phyloP scores from a whole-genome alignment of 78 protist genomes.

The Emiliania huxleyi region DNA sequence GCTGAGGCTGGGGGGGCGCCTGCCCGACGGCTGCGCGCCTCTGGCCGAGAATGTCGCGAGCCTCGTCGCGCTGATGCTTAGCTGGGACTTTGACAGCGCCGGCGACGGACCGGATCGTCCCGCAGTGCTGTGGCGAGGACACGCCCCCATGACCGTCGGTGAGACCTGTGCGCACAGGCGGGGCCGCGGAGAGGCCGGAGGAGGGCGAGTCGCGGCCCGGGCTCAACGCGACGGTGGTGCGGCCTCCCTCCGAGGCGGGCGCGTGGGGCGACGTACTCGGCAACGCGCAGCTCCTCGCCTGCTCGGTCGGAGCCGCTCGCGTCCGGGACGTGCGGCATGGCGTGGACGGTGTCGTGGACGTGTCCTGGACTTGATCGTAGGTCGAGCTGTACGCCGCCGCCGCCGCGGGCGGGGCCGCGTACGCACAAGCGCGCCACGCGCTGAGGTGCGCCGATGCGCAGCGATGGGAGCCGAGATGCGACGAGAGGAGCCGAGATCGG shows the following conservation, averaged over 20 bases:
- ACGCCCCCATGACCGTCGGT: too few species aligned
- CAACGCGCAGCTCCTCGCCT: background rate
- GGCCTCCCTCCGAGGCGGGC: background rate
- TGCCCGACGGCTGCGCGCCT: background rate
- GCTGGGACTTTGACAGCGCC: background rate
- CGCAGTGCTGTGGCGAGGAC: too few species aligned
- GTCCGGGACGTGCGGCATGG: too few species aligned
- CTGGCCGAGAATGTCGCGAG: background rate
- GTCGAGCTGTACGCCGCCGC: background rate
- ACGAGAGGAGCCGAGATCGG: too few species aligned
- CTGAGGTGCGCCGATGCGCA: too few species aligned
- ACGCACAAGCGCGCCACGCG: background rate
- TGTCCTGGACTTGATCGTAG: too few species aligned
- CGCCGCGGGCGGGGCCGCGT: background rate
- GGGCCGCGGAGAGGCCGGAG: too few species aligned
- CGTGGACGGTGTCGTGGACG: too few species aligned
- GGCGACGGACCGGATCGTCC: background rate
- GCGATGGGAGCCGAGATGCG: too few species aligned
- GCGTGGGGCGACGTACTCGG: background rate
- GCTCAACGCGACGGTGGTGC: background rate
- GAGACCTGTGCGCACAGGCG: too few species aligned
- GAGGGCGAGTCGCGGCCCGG: background rate
- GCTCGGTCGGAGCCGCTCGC: too few species aligned
- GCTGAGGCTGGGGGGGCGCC: too few species aligned
- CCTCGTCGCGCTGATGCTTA: background rate